Evolutionary conservation across 331 rosid genomes (phyloP).

Genomic region (Cydonia oblonga): DNA sequence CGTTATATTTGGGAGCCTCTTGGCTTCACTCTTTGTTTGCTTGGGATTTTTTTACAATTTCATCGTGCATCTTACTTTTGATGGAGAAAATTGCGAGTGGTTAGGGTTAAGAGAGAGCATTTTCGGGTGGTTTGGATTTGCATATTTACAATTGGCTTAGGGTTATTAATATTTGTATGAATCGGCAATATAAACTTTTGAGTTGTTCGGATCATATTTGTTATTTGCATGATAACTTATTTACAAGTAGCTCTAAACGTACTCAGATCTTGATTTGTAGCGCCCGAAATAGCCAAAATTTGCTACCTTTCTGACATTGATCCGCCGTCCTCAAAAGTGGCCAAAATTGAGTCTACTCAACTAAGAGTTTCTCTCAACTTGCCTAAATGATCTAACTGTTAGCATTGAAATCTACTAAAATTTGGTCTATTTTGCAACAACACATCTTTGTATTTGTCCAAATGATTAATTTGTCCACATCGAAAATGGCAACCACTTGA

Average conservation of each 20-base stretch:
- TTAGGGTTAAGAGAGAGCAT: neutral
- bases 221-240: neutral
- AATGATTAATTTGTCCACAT: neutral
- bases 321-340: neutral
- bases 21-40: neutral
- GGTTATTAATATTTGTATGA: neutral
- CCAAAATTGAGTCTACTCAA: neutral
- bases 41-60: neutral
- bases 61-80: neutral
- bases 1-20: too few species aligned
- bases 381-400: too few species aligned
- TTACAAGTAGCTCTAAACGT: neutral
- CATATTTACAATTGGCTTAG: neutral
- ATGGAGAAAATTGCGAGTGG: too few species aligned
- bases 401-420: neutral
- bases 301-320: too few species aligned
- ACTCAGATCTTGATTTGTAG: too few species aligned
- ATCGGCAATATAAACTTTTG: neutral
- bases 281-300: rapidly evolving
- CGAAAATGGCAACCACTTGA: too few species aligned
- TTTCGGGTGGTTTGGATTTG: neutral
- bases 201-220: neutral
- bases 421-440: neutral
- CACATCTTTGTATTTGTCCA: neutral
- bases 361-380: neutral